Percentiles rank a stretch among this genome's conserved stretches.
phyloP scores from a whole-genome alignment of 2,329 filamentous ascomycete species.

The Phaeoacremonium minimum region DNA sequence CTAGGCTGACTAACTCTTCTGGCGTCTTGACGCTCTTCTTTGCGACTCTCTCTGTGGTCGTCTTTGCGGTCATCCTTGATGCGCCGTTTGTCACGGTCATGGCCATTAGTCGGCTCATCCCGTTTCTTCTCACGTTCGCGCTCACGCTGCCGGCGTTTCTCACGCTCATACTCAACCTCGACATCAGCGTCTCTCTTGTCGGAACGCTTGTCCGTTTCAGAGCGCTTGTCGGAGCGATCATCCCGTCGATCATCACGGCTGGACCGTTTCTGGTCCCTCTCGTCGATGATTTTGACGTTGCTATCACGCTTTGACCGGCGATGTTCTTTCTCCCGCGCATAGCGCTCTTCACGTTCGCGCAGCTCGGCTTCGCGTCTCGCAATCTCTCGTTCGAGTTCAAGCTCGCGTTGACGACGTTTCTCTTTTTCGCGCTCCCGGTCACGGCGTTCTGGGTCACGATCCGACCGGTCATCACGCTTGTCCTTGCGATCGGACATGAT shows the following conservation, averaged over 20 bases:
- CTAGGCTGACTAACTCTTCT: conserved; percentile 18
- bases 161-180: conserved; percentile 20
- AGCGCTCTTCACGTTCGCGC: conserved; percentile 15
- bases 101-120: conserved; percentile 1
- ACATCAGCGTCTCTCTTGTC: conserved; percentile 21
- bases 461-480: conserved; percentile 17
- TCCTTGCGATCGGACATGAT: conserved; percentile 30
- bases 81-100: conserved; percentile 11
- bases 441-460: conserved; percentile 15
- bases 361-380: conserved; percentile 8
- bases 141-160: conserved; percentile 18
- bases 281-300: conserved; percentile 8
- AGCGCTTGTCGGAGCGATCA: conserved; percentile 1
- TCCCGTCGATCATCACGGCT: neutral
- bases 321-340: conserved; percentile 15
- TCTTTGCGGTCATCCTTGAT: conserved; percentile 9
- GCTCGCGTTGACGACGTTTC: conserved; percentile 16
- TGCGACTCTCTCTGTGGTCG: conserved; percentile 6
- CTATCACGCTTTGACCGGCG: conserved; percentile 9
- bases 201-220: conserved; percentile 14
- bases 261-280: conserved; percentile 9
- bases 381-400: conserved; percentile 9
- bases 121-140: conserved; percentile 6
- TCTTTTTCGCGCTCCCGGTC: conserved; percentile 11
- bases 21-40: conserved; percentile 20